Conservation (phyloP, 2,329 filamentous ascomycete genomes). For the Aspergillus sp. region DNA sequence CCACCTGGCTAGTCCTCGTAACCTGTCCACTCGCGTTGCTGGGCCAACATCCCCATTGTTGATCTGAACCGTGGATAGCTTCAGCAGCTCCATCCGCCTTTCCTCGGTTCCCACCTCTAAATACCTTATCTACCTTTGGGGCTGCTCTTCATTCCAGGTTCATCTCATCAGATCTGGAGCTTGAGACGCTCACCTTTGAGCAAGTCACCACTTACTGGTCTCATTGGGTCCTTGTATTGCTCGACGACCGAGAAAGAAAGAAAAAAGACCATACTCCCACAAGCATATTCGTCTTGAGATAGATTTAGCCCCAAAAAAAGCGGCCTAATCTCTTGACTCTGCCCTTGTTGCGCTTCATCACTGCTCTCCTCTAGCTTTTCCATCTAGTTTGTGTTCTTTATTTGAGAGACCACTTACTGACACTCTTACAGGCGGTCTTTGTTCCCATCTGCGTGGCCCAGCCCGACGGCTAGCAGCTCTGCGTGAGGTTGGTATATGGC, state of each 20-base stretch:
- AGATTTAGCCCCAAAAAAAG: slow-evolving; percentile 15
- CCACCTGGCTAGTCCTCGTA: slow-evolving; percentile 16
- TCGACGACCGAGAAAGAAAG: slow-evolving; percentile 1
- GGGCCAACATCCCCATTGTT: slow-evolving; percentile 41
- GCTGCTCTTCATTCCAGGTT: slow-evolving; percentile 20
- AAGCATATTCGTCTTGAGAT: slow-evolving; percentile 9
- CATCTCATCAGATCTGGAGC: slow-evolving; percentile 11
- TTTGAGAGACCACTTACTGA: slow-evolving; percentile 47
- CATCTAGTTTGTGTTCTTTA: slow-evolving; percentile 27
- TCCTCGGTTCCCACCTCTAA: slow-evolving; percentile 31
- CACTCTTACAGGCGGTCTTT: slow-evolving; percentile 60
- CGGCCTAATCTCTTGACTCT: slow-evolving; percentile 12
- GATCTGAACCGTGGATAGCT: slow-evolving; percentile 37
- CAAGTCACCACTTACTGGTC: slow-evolving; percentile 5
- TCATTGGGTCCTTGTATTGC: slow-evolving; percentile 6
- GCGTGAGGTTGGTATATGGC: slow-evolving; percentile 64
- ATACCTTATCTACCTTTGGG: slow-evolving; percentile 28
- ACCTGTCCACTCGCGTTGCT: slow-evolving; percentile 31
- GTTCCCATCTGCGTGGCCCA: slow-evolving; percentile 32
- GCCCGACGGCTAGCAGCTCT: slow-evolving; percentile 73
- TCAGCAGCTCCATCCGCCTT: slow-evolving; percentile 26
- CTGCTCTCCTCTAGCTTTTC: slow-evolving; percentile 12
- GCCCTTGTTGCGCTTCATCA: slow-evolving; percentile 3
- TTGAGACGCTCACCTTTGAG: slow-evolving; percentile 11
- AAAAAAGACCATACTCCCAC: slow-evolving; percentile 2